Conservation (phyloP, 2,329 filamentous ascomycete species). For the Pseudogymnoascus pannorum region DNA sequence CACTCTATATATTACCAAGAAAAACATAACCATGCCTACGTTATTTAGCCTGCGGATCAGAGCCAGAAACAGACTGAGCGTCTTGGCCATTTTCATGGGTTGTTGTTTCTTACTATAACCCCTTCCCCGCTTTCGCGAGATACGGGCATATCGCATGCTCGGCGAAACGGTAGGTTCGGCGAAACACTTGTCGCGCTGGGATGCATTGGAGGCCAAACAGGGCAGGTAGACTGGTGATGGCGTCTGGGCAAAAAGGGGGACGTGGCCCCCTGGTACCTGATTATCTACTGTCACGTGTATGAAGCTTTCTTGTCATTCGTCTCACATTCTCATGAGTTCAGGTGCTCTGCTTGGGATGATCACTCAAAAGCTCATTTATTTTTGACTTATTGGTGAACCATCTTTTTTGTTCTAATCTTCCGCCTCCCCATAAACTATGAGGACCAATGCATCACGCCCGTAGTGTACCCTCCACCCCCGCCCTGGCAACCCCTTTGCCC, state of each 20-base stretch:
- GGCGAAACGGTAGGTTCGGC: background rate
- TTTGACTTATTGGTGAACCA: slow-evolving; percentile 4
- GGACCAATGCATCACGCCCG: slow-evolving; percentile 6
- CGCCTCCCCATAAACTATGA: slow-evolving; percentile 4
- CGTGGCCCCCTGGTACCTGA: background rate
- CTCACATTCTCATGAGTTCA: background rate
- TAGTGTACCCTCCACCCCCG: background rate
- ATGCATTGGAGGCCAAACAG: background rate
- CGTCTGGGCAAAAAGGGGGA: background rate
- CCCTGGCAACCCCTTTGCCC: background rate
- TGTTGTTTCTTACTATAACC: background rate
- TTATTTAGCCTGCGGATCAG: slow-evolving; percentile 7
- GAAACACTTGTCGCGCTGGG: background rate
- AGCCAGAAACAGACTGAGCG: background rate
- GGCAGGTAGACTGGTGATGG: background rate
- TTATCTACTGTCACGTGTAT: background rate
- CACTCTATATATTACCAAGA: background rate
- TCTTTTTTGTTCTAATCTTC: slow-evolving; percentile 1
- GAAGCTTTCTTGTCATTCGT: background rate
- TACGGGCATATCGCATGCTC: background rate
- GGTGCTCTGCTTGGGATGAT: background rate
- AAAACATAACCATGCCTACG: too few relatives aligned
- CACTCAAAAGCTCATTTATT: slow-evolving; percentile 5
- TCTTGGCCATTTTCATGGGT: slow-evolving; percentile 8
- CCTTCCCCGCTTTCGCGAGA: background rate